Base-by-base conservation (phyloP, 495 filamentous ascomycete species). In the Neurospora sp. region DNA sequence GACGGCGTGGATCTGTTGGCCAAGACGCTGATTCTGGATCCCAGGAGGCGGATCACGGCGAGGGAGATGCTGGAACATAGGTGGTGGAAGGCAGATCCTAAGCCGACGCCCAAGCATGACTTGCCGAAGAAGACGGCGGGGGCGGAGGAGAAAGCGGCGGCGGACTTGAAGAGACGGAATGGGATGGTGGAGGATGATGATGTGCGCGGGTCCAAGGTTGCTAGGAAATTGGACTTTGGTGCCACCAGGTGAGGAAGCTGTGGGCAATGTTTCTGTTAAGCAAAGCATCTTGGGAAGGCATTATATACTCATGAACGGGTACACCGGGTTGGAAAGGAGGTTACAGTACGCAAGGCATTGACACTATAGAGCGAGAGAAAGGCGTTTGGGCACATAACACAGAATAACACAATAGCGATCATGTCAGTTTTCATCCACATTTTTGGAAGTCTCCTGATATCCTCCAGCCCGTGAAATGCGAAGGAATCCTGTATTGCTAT, bases 1-100 rank as follows among this genome's bases (percentile, higher is more conserved):
- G 89, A 92, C 72, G 96, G 96, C 44, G 92, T 94, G 27, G 94
- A 98, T 80, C 81, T 98, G 75, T 81, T 99, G 74, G 91, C 94
- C 86, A 89, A 88, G 70, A 98, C 97, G 88, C 85, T 97, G 71
- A 85, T 85, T 10, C 85, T 98, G 69, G 94, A 99, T 81, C 96
- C 96, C 38, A 87, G 90, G 76, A 94, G 92, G 79, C 85, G 96
- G 44, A 89, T 90, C 71, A 93, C 90, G 2, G 92, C 94, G 2
- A 82, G 88, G 44, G 86, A 93, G 76, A 89, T 93, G 73, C 85
- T 99, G 48, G 86, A 90, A 79, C 94, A 98, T 81, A 83, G 84
- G 71, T 99, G 94, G 92, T 99, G 96, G 92, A 84, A 85, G 12
- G 89, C 84, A 35, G 92, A 96, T 18, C 96, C 96, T 7, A 88